These are phyloP conservation scores for Globisporangium ultimum DNA, from an alignment of 352 stramenopile species.

Conservation along the genomic window DNA sequence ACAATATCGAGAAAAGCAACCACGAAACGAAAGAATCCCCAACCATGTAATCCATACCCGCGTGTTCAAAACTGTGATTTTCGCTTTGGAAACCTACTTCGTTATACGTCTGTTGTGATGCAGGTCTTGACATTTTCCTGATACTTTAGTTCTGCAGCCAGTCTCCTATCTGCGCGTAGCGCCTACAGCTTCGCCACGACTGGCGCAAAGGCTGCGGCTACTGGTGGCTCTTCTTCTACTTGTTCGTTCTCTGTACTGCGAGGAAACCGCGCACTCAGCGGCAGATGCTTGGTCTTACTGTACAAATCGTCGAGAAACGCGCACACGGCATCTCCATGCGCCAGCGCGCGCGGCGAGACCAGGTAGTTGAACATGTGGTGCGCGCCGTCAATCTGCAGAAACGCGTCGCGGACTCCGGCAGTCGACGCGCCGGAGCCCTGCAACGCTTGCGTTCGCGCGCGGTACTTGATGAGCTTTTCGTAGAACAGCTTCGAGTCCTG, in stretches of 20 bases:
- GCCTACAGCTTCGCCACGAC: background rate
- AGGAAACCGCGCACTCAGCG: conserved; percentile 11
- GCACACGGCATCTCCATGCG: conserved; percentile 48
- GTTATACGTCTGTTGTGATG: background rate
- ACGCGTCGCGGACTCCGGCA: conserved; percentile 46
- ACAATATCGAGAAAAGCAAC: background rate
- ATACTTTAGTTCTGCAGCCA: too few relatives aligned
- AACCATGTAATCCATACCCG: conserved; percentile 1
- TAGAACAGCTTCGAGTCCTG: conserved; percentile 70
- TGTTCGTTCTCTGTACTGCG: background rate
- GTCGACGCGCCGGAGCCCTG: background rate
- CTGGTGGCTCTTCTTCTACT: background rate
- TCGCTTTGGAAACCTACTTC: background rate
- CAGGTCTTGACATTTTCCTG: too few relatives aligned
- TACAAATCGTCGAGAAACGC: conserved; percentile 57
- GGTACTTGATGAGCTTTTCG: conserved; percentile 27
- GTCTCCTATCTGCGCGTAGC: background rate
- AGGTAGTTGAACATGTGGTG: conserved; percentile 69
- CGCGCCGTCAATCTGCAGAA: conserved; percentile 49
- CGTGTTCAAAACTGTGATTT: background rate
- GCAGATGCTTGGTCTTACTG: conserved; percentile 34
- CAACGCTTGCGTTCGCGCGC: conserved; percentile 3
- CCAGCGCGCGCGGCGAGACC: conserved; percentile 47
- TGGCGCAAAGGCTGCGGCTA: background rate
- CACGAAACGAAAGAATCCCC: background rate